Percentiles rank a stretch among this genome's conserved stretches.
Conservation (phyloP, 768 basidiomycete species). For the Glaciozyma martinii region DNA sequence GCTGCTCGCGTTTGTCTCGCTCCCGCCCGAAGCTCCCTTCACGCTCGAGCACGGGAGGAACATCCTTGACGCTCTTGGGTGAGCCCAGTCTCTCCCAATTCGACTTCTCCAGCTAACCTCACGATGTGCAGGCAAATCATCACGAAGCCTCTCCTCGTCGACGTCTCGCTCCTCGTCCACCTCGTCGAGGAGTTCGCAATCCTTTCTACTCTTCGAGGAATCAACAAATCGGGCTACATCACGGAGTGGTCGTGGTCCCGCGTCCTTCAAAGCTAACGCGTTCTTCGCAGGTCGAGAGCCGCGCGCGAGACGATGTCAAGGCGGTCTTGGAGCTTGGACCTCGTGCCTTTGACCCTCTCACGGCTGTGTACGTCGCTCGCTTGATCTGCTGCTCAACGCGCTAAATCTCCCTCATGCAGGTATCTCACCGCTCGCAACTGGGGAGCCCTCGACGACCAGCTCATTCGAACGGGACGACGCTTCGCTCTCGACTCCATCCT, state of each 20-base stretch:
- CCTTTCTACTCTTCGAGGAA: background rate
- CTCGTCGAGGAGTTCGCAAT: background rate
- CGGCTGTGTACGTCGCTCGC: background rate
- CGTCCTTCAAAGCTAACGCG: background rate
- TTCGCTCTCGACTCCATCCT: too few species aligned
- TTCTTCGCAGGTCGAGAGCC: background rate
- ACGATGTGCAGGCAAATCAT: background rate
- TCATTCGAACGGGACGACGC: too few species aligned
- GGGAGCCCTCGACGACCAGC: too few species aligned
- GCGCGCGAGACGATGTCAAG: background rate
- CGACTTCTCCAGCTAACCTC: too few species aligned
- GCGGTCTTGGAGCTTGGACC: background rate
- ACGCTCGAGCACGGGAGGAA: too few species aligned
- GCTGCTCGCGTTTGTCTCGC: background rate
- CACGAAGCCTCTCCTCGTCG: background rate
- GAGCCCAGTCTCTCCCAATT: too few species aligned
- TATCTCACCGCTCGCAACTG: too few species aligned
- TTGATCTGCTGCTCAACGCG: background rate
- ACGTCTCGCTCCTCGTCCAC: background rate
- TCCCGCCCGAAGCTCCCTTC: background rate
- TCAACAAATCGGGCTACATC: too few species aligned
- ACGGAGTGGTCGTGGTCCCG: too few species aligned
- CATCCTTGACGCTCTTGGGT: too few species aligned
- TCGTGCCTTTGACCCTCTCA: background rate
- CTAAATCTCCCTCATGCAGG: too few species aligned